Evolutionary conservation across 129 eudicot species (phyloP), one percentile per base, ranked within the genome.

Genomic region (Arctium lappa): DNA sequence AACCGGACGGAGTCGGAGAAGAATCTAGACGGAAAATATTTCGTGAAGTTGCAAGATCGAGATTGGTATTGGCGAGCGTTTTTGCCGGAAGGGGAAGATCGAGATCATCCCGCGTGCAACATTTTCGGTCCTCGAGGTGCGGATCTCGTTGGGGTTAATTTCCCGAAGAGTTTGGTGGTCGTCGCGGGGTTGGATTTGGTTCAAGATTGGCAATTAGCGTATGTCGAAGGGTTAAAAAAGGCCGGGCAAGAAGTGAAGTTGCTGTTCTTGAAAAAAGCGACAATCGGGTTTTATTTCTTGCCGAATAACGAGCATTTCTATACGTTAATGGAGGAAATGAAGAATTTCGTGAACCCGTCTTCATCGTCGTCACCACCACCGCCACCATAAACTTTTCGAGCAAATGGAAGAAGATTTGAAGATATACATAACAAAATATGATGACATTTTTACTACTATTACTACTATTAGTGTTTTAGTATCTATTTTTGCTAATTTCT

Each of bases 61-160:
- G 98, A 95, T 86, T 95, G 98, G 98, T 95, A 95, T 77, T 95
- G 98, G 98, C 78, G 97, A 22, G 99, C 97, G 0, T 95, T 86
- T 84, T 75, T 95, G 16, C 99, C 99, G 0, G 99, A 95, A 50
- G 98, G 97, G 0, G 97, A 91, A 71, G 93, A 91, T 75, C 78
- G 99, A 73, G 99, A 95, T 78, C 99, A 95, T 75, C 97, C 99
- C 0, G 99, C 99, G 1, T 95, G 99, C 74, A 95, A 95, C 29
- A 89, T 91, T 66, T 95, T 95, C 37, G 99, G 99, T 3, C 98
- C 95, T 0, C 88, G 98, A 22, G 90, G 91, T 5, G 79, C 74
- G 33, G 79, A 78, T 76, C 72, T 95, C 0, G 70, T 82, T 11
- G 92, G 89, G 0, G 12, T 94, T 32, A 72, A 27, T 5, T 89